Evolutionary conservation across 2,329 filamentous ascomycete genomes (phyloP), one percentile per base, ranked within the genome.

Genomic region (Aspergillus fumigatiaffinis): DNA sequence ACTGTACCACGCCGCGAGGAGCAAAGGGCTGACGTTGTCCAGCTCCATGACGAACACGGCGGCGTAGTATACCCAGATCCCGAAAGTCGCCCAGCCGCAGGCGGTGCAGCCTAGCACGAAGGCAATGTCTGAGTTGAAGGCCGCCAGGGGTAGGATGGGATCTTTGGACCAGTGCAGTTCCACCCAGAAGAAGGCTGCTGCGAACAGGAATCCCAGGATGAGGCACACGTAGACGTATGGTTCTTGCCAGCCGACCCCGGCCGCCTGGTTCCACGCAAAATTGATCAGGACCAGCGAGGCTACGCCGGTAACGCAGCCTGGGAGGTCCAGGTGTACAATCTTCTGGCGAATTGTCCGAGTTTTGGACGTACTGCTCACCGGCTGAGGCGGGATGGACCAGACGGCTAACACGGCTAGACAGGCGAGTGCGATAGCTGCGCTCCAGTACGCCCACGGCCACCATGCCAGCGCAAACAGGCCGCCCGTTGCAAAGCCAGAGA

Each of bases 241-340:
- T 8, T 76, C 73, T 0, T 73, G 61, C 85, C 85, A 88, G 1
- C 83, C 83, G 3, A 79, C 80, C 1, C 83, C 74, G 0, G 82
- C 79, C 0, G 82, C 84, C 64, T 88, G 84, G 57, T 85, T 87
- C 82, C 83, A 87, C 0, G 84, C 82, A 61, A 88, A 84, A 67
- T 86, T 87, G 73, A 88, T 79, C 28, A 88, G 74, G 0, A 86
- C 77, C 41, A 88, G 73, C 0, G 79, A 79, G 0, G 76, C 73
- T 14, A 87, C 76, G 1, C 85, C 84, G 1, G 72, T 68, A 4
- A 66, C 53, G 7, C 72, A 71, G 26, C 76, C 77, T 1, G 72
- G 65, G 23, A 75, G 59, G 60, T 80, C 78, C 25, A 67, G 51
- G n/a, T 50, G 54, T 73, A 54, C 32, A 1, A 59, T 20, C n/a